These are phyloP conservation scores for Tetradesmus obliquus DNA, from an alignment of 139 green algal genomes.

Conservation along the genomic window DNA sequence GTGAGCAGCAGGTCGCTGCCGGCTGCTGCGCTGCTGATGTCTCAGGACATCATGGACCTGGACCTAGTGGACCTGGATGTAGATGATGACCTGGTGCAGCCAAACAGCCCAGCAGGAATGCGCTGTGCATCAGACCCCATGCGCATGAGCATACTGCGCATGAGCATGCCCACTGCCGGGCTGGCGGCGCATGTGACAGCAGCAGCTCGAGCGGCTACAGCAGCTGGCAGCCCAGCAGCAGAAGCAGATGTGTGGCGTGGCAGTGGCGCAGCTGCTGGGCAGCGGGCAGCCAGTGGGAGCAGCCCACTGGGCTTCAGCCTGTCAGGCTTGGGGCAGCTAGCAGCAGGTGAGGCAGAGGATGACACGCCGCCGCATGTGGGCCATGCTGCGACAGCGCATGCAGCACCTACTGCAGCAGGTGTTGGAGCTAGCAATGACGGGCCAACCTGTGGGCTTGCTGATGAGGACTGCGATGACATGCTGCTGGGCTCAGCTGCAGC, in stretches of 20 bases:
- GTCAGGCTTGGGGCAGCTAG: neutral
- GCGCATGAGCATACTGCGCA: constrained; percentile 6
- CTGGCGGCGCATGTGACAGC: neutral
- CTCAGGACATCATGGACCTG: constrained; percentile 9
- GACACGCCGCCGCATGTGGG: constrained; percentile 4
- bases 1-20: neutral
- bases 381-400: neutral
- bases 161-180: neutral
- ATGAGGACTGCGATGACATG: neutral
- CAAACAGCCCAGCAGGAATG: neutral
- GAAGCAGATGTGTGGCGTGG: neutral
- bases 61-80: neutral
- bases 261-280: neutral
- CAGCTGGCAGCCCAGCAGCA: neutral
- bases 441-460: neutral
- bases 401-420: neutral
- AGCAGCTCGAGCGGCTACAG: neutral
- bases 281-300: neutral
- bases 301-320: neutral
- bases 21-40: constrained; percentile 11
- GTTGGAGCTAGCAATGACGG: neutral
- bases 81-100: constrained; percentile 1
- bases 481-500: neutral
- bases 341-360: neutral
- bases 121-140: neutral